Evolutionary conservation across 139 green algal species (phyloP).

Genomic region (Chlorella sp.): DNA sequence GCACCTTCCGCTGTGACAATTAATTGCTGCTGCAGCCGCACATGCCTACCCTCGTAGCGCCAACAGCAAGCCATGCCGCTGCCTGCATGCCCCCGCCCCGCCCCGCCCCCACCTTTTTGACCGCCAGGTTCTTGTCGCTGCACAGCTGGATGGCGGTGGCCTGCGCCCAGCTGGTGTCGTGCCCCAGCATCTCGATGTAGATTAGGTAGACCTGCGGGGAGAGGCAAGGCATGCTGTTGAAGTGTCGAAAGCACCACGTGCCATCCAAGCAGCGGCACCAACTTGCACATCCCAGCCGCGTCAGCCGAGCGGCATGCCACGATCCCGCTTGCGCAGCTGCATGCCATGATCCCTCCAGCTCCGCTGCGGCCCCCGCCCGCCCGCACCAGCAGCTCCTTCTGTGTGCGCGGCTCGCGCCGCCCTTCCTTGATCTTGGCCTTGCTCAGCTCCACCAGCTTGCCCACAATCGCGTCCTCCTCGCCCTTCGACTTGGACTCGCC

Average conservation of each 20-base stretch:
- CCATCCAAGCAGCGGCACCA: no score
- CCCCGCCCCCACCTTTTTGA: conserved; percentile 68
- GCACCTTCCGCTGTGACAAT: no score
- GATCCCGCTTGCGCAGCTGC: no score
- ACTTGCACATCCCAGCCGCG: no score
- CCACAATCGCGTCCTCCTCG: conserved; percentile 87
- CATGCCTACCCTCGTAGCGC: no score
- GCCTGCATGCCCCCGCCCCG: not conserved
- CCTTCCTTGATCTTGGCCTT: conserved; percentile 78
- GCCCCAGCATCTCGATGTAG: conserved; percentile 98
- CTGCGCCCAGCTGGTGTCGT: conserved; percentile 93
- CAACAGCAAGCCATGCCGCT: not conserved
- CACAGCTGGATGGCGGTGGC: conserved; percentile 86
- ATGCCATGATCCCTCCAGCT: no score
- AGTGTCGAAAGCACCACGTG: no score
- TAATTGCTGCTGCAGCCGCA: no score
- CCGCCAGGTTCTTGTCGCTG: conserved; percentile 65
- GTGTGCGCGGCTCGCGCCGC: conserved; percentile 56
- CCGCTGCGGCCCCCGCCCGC: no score
- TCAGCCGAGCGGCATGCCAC: no score
- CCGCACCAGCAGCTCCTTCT: conserved; percentile 86
- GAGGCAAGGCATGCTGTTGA: no score
- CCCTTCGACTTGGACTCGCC: conserved; percentile 81
- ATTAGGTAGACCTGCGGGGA: conserved; percentile 76
- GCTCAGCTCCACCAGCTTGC: conserved; percentile 77